Evolutionary conservation across 1,139 yeast species (phyloP), one percentile per base, ranked within the genome.

Genomic region (Pichia terricola): DNA sequence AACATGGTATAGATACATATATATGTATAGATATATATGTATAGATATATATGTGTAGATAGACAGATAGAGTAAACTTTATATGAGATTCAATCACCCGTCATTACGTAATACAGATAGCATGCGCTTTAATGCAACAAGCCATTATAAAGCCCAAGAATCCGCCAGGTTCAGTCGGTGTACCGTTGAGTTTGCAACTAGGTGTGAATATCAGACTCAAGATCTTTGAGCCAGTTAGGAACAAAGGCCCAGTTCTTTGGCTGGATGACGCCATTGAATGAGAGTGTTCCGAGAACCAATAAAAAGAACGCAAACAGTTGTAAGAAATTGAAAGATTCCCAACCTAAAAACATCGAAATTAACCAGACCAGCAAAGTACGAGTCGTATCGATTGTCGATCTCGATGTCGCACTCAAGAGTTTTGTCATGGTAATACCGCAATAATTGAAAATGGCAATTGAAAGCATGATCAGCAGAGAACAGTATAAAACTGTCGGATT

Each of bases 331-430:
- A 83, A 84, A 1, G 68, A 55, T 62, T 85, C 94, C 94, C 94
- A 85, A 3, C 94, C 94, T 54, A 84, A 60, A n/a, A 64, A 44
- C 45, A 84, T 65, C 0, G 94, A 86, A n/a, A 81, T 72, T 1
- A 79, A 42, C 94, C 94, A 85, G 26, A 85, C 89, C 36, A 82
- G 65, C 37, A 83, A 64, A 0, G 94, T 84, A 54, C 94, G 71
- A 50, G 85, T 80, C 0, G 89, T 80, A 57, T 85, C 94, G 39
- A 85, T 75, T 2, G 94, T 85, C 25, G 88, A 78, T 57, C 94
- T 70, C 3, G 91, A 72, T 0, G 94, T 84, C 34, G 94, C 94
- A 43, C 84, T 79, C 43, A 83, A 61, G 42, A 66, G 64, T 42
- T 75, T 72, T 3, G 94, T 85, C 39, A 85, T 68, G 4, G 86